These are phyloP conservation scores for Penicillium fimorum DNA, from an alignment of 495 filamentous ascomycete species.

Conservation along the genomic window DNA sequence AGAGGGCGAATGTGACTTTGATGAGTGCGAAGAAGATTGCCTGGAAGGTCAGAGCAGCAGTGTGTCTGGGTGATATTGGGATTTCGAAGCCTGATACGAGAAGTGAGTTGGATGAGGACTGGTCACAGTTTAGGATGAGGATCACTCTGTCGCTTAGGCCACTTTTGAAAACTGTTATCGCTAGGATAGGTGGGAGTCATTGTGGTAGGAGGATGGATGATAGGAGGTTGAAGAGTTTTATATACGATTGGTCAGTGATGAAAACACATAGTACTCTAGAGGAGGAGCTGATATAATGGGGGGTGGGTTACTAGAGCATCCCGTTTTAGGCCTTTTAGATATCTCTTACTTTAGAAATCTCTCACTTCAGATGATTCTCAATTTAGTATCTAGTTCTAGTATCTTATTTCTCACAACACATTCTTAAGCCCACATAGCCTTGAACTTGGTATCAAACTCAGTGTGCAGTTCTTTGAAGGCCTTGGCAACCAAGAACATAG, in stretches of 20 bases:
- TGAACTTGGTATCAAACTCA: slow-evolving; percentile 68
- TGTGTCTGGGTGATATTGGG: no score
- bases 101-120: no score
- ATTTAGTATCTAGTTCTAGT: background rate
- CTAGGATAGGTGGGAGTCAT: background rate
- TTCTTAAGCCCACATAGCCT: slow-evolving; percentile 48
- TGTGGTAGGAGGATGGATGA: background rate
- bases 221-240: background rate
- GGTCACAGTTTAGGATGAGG: no score
- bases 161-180: background rate
- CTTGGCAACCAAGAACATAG: slow-evolving; percentile 44
- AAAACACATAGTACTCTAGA: background rate
- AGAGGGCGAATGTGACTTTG: no score
- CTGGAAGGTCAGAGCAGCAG: no score
- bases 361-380: background rate
- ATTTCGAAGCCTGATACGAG: no score
- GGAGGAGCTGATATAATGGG: background rate
- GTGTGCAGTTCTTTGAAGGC: slow-evolving; percentile 55
- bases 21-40: no score
- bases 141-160: no score
- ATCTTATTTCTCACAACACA: background rate
- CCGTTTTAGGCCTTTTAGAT: background rate
- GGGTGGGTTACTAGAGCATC: no score
- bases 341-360: background rate
- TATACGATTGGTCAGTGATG: background rate